phyloP scores from a whole-genome alignment of 192 early-diverging fungal genomes.

The Coemansia erecta region DNA sequence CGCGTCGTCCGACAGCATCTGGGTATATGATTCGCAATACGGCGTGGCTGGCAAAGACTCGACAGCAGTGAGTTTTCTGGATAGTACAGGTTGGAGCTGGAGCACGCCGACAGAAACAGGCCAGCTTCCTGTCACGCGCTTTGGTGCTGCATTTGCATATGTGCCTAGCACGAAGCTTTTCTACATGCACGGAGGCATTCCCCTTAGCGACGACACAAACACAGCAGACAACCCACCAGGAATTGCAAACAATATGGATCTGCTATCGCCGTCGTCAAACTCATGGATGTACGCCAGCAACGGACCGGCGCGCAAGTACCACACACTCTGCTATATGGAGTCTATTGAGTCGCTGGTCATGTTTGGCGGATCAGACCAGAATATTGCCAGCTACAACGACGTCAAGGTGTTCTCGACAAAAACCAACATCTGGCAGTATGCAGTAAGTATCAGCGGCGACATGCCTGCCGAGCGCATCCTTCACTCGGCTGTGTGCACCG shows the following conservation, averaged over 20 bases:
- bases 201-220: constrained; percentile 30
- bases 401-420: constrained; percentile 56
- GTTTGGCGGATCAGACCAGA: constrained; percentile 65
- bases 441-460: constrained; percentile 38
- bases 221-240: constrained; percentile 19
- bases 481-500: constrained; percentile 65
- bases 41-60: constrained; percentile 17
- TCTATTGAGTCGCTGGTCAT: constrained; percentile 57
- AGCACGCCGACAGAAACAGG: constrained; percentile 35
- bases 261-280: constrained; percentile 50
- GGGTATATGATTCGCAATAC: constrained; percentile 41
- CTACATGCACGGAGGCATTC: constrained; percentile 52
- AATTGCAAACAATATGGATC: constrained; percentile 46
- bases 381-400: constrained; percentile 49
- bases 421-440: constrained; percentile 56
- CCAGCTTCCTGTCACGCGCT: constrained; percentile 34
- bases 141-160: constrained; percentile 44
- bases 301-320: constrained; percentile 54
- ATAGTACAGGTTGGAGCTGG: constrained; percentile 52
- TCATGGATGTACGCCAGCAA: constrained; percentile 61
- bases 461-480: constrained; percentile 57
- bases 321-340: constrained; percentile 56
- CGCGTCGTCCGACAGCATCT: constrained; percentile 19
- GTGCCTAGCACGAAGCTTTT: constrained; percentile 20
- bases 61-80: constrained; percentile 34